Evolutionary conservation across 2,329 filamentous ascomycete genomes (phyloP), one percentile per base, ranked within the genome.

Genomic region (Cadophora sp.): DNA sequence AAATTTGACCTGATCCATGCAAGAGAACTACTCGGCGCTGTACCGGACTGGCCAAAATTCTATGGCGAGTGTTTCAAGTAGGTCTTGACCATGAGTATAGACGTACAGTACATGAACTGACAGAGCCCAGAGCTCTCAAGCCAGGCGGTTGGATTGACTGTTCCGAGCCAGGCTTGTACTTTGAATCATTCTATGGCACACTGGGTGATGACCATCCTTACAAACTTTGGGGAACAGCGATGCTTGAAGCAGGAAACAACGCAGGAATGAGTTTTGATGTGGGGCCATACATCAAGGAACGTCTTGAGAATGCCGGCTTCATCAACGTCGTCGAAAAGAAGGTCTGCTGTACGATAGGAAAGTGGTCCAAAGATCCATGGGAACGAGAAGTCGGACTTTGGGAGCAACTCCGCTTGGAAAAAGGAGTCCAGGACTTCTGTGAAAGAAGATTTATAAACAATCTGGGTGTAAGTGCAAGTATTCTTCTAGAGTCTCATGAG

Each of bases 351-450:
- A 80, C 85, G 7, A 83, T 82, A 16, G 69, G 69, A 8, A 76
- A 78, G 0, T 87, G 85, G 85, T 78, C 83, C 0, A 80, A 77
- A 60, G 82, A 86, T 64, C 50, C 64, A 9, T 68, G 63, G 63
- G 67, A 71, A 43, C 61, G 66, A 37, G 66, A 68, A 29, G 62
- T 69, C 27, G 68, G 69, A 22, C 27, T 66, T 8, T 71, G 69
- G 69, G 64, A 71, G 55, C 69, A 71, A 55, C 34, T 69, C 12
- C 55, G 69, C 19, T 50, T 71, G 24, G 65, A 64, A 24, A 65
- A 64, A 40, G 68, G 65, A 40, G 63, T 68, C 16, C 67, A 69
- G 37, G 64, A 67, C 50, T 71, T 71, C 40, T 69, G 67, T 37
- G 68, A 69, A 27, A 69, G 69, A 50, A 65, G 69, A 40, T 69